Conservation (phyloP, 23 red algal genomes). For the Pyropia haitanensis region DNA sequence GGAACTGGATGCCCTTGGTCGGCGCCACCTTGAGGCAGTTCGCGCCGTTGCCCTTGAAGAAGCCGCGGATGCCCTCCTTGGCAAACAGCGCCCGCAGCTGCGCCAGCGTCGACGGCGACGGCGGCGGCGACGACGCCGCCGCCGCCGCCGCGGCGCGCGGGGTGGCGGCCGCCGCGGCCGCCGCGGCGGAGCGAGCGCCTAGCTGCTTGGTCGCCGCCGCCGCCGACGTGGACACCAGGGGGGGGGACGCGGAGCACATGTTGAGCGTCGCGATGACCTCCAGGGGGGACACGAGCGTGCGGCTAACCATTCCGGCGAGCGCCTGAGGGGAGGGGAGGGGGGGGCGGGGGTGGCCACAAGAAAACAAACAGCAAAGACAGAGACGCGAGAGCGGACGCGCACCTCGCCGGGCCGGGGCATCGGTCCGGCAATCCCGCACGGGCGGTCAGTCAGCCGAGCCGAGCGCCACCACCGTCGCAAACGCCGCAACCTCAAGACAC, state of each 20-base stretch:
- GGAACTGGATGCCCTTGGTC: conserved; percentile 90
- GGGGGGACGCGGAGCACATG: conserved; percentile 62
- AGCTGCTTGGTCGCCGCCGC: too few species aligned
- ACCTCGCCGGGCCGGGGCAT: not conserved
- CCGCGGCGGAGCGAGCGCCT: too few species aligned
- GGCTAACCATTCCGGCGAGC: conserved; percentile 76
- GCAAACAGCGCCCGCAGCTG: conserved; percentile 57
- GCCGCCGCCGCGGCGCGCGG: conserved; percentile 1
- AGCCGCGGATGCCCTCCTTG: conserved; percentile 74
- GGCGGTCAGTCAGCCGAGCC: not conserved
- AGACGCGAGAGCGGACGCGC: not conserved
- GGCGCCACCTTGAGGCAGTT: conserved; percentile 93
- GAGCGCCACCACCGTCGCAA: not conserved
- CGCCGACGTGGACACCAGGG: conserved; percentile 16
- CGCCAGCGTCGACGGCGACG: conserved; percentile 30
- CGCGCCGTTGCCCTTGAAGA: conserved; percentile 84
- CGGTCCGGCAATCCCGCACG: not conserved
- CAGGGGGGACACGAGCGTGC: conserved; percentile 79
- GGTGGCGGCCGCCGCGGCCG: conserved; percentile 9
- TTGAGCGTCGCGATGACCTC: conserved; percentile 83
- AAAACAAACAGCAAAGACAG: not conserved
- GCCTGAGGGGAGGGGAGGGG: too few species aligned
- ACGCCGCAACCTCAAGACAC: not conserved
- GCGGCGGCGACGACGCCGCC: conserved; percentile 5
- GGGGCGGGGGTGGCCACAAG: not conserved